Conservation (phyloP, 139 green algal species). For the Chlamydomonas asymmetrica region DNA sequence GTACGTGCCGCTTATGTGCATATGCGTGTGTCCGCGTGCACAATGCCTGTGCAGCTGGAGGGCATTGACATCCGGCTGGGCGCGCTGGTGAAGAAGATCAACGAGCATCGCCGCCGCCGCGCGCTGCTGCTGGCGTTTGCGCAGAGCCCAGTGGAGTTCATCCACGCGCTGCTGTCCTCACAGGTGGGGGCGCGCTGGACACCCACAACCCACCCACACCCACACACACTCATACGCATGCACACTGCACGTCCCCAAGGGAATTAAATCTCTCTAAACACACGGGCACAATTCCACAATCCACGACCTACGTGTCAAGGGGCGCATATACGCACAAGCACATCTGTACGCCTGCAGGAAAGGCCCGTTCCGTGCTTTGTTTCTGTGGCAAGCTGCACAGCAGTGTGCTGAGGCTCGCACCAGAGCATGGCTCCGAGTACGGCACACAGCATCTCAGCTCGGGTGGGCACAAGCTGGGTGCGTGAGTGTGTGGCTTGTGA, state of each 20-base stretch:
- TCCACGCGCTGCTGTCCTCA: slow-evolving; percentile 70
- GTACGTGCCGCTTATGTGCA: no score
- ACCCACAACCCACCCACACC: no score
- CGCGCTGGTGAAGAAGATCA: slow-evolving; percentile 48
- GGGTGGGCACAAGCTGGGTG: no score
- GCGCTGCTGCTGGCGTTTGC: slow-evolving; percentile 77
- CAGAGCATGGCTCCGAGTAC: no score
- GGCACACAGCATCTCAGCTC: no score
- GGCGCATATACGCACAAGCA: neutral
- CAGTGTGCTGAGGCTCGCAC: no score
- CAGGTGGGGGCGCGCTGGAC: slow-evolving; percentile 54
- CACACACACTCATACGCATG: no score
- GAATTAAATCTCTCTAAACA: neutral
- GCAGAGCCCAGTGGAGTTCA: slow-evolving; percentile 74
- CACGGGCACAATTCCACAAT: neutral
- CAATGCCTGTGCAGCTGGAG: no score
- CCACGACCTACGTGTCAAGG: neutral
- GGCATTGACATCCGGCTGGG: slow-evolving; percentile 39
- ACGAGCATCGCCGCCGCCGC: slow-evolving; percentile 68
- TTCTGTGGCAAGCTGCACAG: no score
- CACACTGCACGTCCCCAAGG: no score
- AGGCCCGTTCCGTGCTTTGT: neutral
- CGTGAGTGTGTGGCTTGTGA: no score
- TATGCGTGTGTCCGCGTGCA: no score
- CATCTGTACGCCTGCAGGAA: neutral